A percentile compares a stretch with the other conserved stretches of the same genome.
These are phyloP conservation scores for Xylogone sp. DNA, from an alignment of 2,329 filamentous ascomycete species.

Conservation along the genomic window DNA sequence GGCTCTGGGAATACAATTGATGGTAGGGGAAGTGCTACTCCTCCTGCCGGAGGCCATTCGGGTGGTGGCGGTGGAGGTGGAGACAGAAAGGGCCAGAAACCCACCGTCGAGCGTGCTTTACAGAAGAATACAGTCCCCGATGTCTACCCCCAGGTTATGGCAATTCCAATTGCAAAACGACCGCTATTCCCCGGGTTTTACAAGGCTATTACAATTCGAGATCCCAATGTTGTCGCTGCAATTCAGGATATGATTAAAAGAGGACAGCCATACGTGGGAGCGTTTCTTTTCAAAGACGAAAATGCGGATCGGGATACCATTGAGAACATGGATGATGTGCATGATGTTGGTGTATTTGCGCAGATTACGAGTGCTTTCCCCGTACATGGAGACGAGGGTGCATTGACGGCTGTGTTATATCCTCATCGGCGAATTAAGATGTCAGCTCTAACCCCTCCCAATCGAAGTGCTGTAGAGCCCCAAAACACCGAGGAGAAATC, in stretches of 20 bases:
- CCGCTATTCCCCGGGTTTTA: constrained; percentile 97
- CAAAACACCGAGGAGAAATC: constrained; percentile 43
- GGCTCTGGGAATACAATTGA: constrained; percentile 23
- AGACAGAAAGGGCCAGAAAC: constrained; percentile 68
- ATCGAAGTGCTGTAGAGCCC: constrained; percentile 32
- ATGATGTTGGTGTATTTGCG: constrained; percentile 95
- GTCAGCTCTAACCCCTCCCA: constrained; percentile 73
- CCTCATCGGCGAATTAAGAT: constrained; percentile 93
- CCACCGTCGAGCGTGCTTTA: constrained; percentile 66
- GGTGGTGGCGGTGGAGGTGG: constrained; percentile 46
- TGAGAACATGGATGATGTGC: constrained; percentile 83
- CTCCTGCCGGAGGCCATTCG: constrained; percentile 19
- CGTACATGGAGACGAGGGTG: constrained; percentile 78
- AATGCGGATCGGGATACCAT: constrained; percentile 92
- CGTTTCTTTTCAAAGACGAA: constrained; percentile 96
- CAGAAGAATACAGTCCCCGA: constrained; percentile 90
- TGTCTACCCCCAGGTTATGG: constrained; percentile 95
- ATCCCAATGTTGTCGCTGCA: constrained; percentile 84
- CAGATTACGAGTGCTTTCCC: constrained; percentile 97
- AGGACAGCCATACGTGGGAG: constrained; percentile 94
- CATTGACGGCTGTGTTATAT: constrained; percentile 89
- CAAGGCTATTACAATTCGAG: constrained; percentile 95
- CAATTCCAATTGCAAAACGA: constrained; percentile 89
- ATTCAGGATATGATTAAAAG: constrained; percentile 97
- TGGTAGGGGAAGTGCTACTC: constrained; percentile 21